Conservation (phyloP, 2,329 filamentous ascomycete species). For the Leptographium wingfieldii region DNA sequence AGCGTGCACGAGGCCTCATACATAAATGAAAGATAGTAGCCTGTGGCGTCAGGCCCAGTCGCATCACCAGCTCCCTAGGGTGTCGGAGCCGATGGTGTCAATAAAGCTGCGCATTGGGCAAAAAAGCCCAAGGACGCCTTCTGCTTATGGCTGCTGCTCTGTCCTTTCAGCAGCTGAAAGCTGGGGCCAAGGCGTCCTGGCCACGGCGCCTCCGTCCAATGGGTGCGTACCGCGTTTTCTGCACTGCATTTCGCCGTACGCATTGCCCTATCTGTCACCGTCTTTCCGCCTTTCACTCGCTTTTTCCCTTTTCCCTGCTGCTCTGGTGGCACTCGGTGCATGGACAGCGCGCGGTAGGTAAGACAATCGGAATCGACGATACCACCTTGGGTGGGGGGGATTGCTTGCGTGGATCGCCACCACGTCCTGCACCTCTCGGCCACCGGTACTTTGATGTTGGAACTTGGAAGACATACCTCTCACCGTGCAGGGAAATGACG, state of each 20-base stretch:
- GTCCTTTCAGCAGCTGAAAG: neutral
- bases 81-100: neutral
- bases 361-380: neutral
- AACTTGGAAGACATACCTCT: neutral
- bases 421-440: constrained; percentile 10
- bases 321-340: neutral
- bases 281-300: neutral
- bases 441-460: neutral
- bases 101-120: neutral
- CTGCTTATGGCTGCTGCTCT: neutral
- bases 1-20: neutral
- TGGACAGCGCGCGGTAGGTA: neutral
- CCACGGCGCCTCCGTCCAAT: neutral
- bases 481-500: neutral
- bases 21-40: no score
- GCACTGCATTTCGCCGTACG: neutral
- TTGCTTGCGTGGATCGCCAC: constrained; percentile 1
- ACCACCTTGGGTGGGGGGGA: neutral
- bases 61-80: no score
- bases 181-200: neutral
- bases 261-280: neutral
- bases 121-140: neutral
- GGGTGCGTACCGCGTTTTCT: neutral
- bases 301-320: neutral
- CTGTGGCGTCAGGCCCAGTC: no score